Evolutionary conservation across 2,329 filamentous ascomycete species (phyloP).

Genomic region (Epichloe hybrida): DNA sequence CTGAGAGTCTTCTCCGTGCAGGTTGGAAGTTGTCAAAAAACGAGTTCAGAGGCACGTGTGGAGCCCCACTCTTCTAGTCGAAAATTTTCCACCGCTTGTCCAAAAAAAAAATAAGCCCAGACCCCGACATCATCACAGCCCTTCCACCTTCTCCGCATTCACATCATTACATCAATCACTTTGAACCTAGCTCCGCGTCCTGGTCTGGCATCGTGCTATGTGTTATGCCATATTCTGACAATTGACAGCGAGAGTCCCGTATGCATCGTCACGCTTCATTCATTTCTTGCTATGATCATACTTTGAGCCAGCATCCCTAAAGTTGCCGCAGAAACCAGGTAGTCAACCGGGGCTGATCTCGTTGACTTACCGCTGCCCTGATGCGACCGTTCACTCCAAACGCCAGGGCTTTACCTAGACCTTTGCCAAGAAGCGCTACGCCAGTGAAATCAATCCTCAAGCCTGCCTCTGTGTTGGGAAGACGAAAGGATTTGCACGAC

Average conservation of each 20-base stretch:
- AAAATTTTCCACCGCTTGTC: constrained; percentile 11
- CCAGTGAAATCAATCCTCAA: constrained; percentile 42
- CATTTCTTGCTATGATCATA: neutral
- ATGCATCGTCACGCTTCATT: neutral
- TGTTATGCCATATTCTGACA: neutral
- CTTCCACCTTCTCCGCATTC: neutral
- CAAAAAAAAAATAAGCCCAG: neutral
- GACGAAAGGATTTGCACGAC: constrained; percentile 30
- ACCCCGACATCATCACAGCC: constrained; percentile 6
- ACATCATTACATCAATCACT: neutral
- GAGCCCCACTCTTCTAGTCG: constrained; percentile 12
- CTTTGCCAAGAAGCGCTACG: constrained; percentile 21
- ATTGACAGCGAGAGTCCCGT: neutral
- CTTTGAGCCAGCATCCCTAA: neutral
- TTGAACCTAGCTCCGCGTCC: neutral
- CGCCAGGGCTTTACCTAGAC: constrained; percentile 20
- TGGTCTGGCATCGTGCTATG: neutral
- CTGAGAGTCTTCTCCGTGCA: no score
- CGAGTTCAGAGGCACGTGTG: constrained; percentile 16
- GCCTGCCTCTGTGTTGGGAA: constrained; percentile 29
- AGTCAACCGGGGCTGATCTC: neutral
- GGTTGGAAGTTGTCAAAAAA: neutral
- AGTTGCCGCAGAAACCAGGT: neutral
- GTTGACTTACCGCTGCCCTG: neutral
- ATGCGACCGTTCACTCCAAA: constrained; percentile 23